Conservation (phyloP, 139 green algal species). For the Picocystis salinarum region DNA sequence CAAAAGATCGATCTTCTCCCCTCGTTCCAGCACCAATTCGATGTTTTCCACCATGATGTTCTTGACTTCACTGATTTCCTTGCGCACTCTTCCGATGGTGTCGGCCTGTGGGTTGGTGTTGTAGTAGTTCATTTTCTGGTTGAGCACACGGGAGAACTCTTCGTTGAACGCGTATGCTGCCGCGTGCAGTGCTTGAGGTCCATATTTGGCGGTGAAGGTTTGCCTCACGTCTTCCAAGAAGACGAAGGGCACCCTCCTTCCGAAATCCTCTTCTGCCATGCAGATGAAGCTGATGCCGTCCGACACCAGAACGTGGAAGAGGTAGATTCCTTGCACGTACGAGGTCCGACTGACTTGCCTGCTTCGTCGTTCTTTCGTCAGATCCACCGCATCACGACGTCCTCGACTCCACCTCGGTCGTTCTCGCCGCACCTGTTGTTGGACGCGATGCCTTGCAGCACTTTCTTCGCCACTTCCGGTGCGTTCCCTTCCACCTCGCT, state of each 20-base stretch:
- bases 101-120: constrained; percentile 50
- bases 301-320: constrained; percentile 65
- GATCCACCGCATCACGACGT: no score
- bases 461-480: no score
- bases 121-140: constrained; percentile 56
- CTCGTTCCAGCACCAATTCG: constrained; percentile 75
- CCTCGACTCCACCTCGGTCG: no score
- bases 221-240: constrained; percentile 69
- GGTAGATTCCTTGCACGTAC: constrained; percentile 39
- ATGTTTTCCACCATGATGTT: constrained; percentile 84
- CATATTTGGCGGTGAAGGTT: constrained; percentile 45
- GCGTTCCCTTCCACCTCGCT: no score
- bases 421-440: no score
- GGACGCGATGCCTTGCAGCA: no score
- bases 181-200: constrained; percentile 19
- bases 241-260: constrained; percentile 60
- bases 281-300: constrained; percentile 63
- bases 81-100: constrained; percentile 49
- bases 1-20: constrained; percentile 81
- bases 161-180: constrained; percentile 74
- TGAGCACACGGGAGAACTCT: constrained; percentile 51
- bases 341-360: no score
- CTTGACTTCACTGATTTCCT: constrained; percentile 58
- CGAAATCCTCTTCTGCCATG: constrained; percentile 62
- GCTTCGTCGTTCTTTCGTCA: no score